Evolutionary conservation across 106 monocot species (phyloP), one percentile per base, ranked within the genome.

Genomic region (Phalaenopsis equestris): DNA sequence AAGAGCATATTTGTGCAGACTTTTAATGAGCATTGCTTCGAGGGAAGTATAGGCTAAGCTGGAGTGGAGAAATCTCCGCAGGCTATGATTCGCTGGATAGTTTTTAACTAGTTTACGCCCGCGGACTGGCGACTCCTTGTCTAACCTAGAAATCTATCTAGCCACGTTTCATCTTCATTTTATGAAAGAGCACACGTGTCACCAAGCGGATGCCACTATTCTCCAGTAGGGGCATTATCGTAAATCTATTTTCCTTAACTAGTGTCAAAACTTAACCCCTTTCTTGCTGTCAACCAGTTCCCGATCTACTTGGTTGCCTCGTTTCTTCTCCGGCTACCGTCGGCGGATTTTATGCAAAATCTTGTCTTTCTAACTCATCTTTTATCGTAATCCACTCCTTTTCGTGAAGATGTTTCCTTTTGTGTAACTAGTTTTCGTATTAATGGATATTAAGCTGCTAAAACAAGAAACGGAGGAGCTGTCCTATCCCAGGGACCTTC

Each of bases 401-500:
- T 2, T 37, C 9, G 4, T 11, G 24, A 42, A 23, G 23, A 16
- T 48, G 55, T 47, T 77, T 23, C 21, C 19, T 78, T 67, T 61
- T 77, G 39, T 18, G 42, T 39, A 12, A 39, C 37, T 39, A 14
- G 30, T 38, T 24, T 15, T 15, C 17, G 55, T 17, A 2, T 37
- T 72, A 21, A 49, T 81, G 77, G 68, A 67, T 16, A 41, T 82
- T 4, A 36, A 79, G 82, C 76, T 21, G 19, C 43, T 52, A 8
- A 77, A 82, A 41, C 80, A 57, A 16, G 79, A 61, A 56, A 77
- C 61, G 21, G 82, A 82, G 19, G 82, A 82, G 30, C 72, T 80
- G 10, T 67, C 84, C 17, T 77, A 73, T 42, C 77, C 88, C 19
- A 77, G 80, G 61, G 87, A 92, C 67, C 64, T 92, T 12, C 79